Conservation (phyloP, 768 basidiomycete genomes). For the Auriscalpium microsporum region DNA sequence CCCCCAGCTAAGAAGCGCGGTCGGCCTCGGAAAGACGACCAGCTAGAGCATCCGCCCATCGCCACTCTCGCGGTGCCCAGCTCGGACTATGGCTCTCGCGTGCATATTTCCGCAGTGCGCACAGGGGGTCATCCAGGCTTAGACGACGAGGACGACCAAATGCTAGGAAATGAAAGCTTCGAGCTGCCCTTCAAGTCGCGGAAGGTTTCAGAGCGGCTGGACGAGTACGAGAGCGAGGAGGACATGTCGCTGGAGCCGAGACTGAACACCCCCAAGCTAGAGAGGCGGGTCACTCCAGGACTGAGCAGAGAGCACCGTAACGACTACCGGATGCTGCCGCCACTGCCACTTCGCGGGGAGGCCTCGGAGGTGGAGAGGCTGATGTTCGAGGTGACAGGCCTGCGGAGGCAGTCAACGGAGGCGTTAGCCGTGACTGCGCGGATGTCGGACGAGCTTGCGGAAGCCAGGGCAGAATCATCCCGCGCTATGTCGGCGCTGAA, state of each 20-base stretch:
- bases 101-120: constrained; percentile 20
- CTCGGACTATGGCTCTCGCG: neutral
- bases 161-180: constrained; percentile 24
- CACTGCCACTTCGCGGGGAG: constrained; percentile 3
- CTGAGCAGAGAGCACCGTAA: neutral
- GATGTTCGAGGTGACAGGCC: constrained; percentile 52
- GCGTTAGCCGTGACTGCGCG: constrained; percentile 56
- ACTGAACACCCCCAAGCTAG: constrained; percentile 18
- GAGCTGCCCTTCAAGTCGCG: constrained; percentile 18
- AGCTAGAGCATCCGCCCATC: constrained; percentile 1
- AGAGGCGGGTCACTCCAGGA: constrained; percentile 21
- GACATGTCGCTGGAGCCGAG: constrained; percentile 29
- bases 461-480: constrained; percentile 53
- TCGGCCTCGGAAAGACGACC: constrained; percentile 12
- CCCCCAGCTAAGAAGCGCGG: constrained; percentile 15
- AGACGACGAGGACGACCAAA: constrained; percentile 30
- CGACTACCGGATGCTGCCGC: neutral
- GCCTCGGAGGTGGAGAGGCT: constrained; percentile 46
- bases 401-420: constrained; percentile 62
- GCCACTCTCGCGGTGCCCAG: constrained; percentile 8
- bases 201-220: constrained; percentile 18
- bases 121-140: constrained; percentile 17
- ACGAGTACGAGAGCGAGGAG: constrained; percentile 61
- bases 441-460: constrained; percentile 62
- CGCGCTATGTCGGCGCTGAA: constrained; percentile 46